Percentiles rank a stretch among this genome's conserved stretches.
Conservation (phyloP, 805 yeast species). For the Metschnikowia proteae region DNA sequence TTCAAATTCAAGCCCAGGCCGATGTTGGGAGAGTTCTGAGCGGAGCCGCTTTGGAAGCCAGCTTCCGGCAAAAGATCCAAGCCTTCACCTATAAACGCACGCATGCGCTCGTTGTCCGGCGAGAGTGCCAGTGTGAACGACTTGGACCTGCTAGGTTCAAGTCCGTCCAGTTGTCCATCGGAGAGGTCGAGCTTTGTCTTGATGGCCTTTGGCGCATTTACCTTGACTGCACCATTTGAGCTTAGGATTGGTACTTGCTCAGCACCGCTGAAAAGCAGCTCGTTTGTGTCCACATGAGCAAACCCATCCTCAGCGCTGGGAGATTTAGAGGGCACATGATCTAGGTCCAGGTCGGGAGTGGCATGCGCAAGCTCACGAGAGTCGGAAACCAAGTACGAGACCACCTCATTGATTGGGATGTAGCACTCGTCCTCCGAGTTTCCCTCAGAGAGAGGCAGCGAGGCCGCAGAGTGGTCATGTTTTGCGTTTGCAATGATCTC, state of each 20-base stretch:
- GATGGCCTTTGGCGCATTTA: not conserved
- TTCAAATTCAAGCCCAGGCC: not conserved
- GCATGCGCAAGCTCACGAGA: not conserved
- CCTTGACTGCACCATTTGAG: not conserved
- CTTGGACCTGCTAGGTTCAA: conserved; percentile 1
- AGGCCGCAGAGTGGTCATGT: conserved; percentile 2
- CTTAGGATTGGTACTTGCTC: not conserved
- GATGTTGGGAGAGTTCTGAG: not conserved
- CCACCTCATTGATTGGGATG: conserved; percentile 47
- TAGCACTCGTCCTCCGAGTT: conserved; percentile 4
- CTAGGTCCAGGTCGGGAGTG: not conserved
- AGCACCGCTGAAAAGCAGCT: not conserved
- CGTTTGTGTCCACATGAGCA: not conserved
- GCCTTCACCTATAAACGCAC: not conserved
- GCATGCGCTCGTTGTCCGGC: not conserved
- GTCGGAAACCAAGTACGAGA: conserved; percentile 38
- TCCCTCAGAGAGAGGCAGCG: conserved; percentile 4
- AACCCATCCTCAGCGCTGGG: not conserved
- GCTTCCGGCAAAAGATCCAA: not conserved
- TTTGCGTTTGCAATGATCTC: conserved; percentile 18
- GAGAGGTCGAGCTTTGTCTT: not conserved
- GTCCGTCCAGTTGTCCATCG: not conserved
- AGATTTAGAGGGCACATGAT: not conserved
- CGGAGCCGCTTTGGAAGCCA: not conserved
- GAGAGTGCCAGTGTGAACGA: conserved; percentile 3